Evolutionary conservation across 257 asterid genomes (phyloP).

Genomic region (Solanum sejunctum): DNA sequence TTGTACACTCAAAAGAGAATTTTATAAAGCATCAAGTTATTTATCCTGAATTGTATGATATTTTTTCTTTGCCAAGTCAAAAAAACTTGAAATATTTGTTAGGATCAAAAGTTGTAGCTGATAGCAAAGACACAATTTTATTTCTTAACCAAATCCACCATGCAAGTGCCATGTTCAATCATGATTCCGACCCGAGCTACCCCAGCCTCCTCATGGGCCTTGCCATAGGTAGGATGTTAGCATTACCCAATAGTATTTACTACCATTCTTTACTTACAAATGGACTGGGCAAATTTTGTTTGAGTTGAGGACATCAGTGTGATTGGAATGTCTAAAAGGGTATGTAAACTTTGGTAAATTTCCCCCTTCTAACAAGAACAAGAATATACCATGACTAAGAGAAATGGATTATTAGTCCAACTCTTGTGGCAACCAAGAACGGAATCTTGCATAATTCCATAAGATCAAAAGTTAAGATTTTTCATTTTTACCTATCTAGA

Average conservation of each 20-base stretch:
- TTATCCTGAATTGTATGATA: background rate
- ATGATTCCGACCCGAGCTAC: too few relatives aligned
- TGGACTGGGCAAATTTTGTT: background rate
- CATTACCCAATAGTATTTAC: background rate
- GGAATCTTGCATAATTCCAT: background rate
- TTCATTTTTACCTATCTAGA: background rate
- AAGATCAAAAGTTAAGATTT: background rate
- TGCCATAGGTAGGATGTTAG: too few relatives aligned
- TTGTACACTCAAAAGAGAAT: background rate
- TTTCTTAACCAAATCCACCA: too few relatives aligned
- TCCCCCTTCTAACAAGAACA: background rate
- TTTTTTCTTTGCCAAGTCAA: background rate
- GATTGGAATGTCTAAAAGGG: background rate
- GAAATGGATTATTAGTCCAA: background rate
- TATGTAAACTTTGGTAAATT: background rate
- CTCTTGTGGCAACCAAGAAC: background rate
- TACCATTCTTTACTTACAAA: background rate
- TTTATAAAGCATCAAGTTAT: background rate
- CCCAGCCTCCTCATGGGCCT: too few relatives aligned
- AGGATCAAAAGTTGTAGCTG: too few relatives aligned
- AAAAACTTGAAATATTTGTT: background rate
- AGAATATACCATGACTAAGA: background rate
- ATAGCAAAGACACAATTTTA: too few relatives aligned
- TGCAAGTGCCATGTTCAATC: too few relatives aligned
- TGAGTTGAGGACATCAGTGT: background rate